Base-by-base conservation (phyloP, 2,329 filamentous ascomycete species). In the Colletotrichum tropicale region DNA sequence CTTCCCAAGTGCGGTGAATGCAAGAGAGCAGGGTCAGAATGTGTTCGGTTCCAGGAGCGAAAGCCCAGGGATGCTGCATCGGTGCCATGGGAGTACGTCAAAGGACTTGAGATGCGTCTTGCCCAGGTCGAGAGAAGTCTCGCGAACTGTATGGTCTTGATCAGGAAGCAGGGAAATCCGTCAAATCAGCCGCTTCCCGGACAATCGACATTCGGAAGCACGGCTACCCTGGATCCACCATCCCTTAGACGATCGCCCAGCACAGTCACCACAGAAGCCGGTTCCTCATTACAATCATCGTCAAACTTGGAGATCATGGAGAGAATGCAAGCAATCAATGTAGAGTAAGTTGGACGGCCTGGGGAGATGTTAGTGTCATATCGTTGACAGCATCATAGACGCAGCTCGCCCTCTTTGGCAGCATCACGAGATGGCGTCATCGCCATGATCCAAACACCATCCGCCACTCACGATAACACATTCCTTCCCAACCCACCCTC, bases 71-170 rank as follows among this genome's bases (percentile, higher is more conserved):
- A 71, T 36, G 69, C 60, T 24, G 38, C 60, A 6, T 64, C 58
- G 21, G 60, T 71, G n/a, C 69, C 69, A 21, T 71, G 69, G 69
- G 69, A 64, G 28, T 71, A 71, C 48, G 58, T 71, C 60, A 71
- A 66, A 48, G 69, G 43, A 28, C 58, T 71, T 32, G 69, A 71
- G 58, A 21, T 38, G n/a, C 69, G 69, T 15, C 60, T 71, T 16
- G n/a, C 69, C 8, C 60, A 71, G 58, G 69, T 56, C 21, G 60
- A 66, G 43, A 71, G 65, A 48, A 55, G 26, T n/a, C 16, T 69
- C 3, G 66, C 32, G 13, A 69, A 43, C 32, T 69, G 66, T 16
- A 69, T 69, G 66, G 24, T 32, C 6, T 69, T 69, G 52, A 58
- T 69, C 24, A 69, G 66, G 52, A 69, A 26, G 24, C 66, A 69